Evolutionary conservation across 2,329 filamentous ascomycete genomes (phyloP).

Genomic region (Cordyceps farinosa): DNA sequence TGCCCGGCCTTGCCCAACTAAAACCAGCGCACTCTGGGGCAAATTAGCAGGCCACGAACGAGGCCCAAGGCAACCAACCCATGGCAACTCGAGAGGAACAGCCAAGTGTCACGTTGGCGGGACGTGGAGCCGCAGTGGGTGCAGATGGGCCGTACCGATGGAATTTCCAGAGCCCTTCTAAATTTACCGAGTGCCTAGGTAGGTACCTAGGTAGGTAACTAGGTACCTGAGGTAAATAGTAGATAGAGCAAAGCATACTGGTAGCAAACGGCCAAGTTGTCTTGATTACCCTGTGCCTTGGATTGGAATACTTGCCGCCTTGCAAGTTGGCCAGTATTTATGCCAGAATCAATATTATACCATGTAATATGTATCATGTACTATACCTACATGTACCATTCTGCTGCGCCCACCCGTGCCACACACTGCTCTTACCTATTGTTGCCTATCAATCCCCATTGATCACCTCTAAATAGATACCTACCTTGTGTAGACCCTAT

Average conservation of each 20-base stretch:
- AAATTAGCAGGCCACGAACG: neutral
- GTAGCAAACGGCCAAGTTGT: too few species aligned
- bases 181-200: neutral
- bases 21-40: neutral
- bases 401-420: neutral
- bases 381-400: neutral
- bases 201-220: too few species aligned
- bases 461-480: neutral
- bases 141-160: conserved; percentile 15
- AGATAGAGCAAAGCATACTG: too few species aligned
- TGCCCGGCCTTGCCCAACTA: neutral
- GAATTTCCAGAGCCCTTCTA: neutral
- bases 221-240: too few species aligned
- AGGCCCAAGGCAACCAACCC: neutral
- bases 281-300: too few species aligned
- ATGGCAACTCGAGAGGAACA: neutral
- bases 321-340: too few species aligned
- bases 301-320: too few species aligned
- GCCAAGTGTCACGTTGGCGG: conserved; percentile 1
- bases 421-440: neutral
- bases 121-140: conserved; percentile 15
- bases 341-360: too few species aligned
- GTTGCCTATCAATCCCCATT: neutral
- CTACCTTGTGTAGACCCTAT: neutral
- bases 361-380: too few species aligned